Base-by-base conservation (phyloP, 148 eudicot genomes). In the Vaccinium vitisidaea region DNA sequence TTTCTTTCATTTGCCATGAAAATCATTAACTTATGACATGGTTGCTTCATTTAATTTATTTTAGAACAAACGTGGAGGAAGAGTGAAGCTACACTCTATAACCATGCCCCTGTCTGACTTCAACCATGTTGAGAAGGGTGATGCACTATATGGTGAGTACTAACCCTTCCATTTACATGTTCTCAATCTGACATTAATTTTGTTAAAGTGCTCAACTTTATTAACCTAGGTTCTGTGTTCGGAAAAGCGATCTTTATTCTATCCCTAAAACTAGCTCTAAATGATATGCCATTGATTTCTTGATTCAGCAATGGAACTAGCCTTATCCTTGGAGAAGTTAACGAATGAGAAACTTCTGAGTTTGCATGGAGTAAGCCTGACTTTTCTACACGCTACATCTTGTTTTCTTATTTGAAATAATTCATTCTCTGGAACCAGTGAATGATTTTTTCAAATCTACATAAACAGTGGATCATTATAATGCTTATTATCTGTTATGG, bases 1-100 rank as follows among this genome's bases (percentile, higher is more conserved):
- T 5, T 52, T 50, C 30, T 4, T 10, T 8, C 12, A n/a, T 23
- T 23, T 50, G 4, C 36, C 50, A 6, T 50, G 9, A 23, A 69
- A 50, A 50, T 7, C 79, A 43, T 43, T 43, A 10, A 9, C 21
- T 9, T 10, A 21, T 18, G 4, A 12, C 6, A 76, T 43, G 3
- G 15, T 46, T 71, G 1, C 32, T 46, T 77, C 27, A 19, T 54
- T 84, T 15, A 30, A 77, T 36, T 10, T 75, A 77, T 36, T 10
- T 75, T 80, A 95, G 98, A 95, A 95, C 92, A 90, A 59, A 82
- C 88, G 98, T 76, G 98, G 97, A 79, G 98, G 98, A 86, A 93
- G 90, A 84, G 98, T 95, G 77, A 91, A 90, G 86, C 83, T 94
- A 50, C 88, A 86, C 78, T 76, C 91, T 30, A 86, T 95, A 56